These are phyloP conservation scores for Phytopythium boreale DNA, from an alignment of 352 stramenopile genomes.

Conservation along the genomic window DNA sequence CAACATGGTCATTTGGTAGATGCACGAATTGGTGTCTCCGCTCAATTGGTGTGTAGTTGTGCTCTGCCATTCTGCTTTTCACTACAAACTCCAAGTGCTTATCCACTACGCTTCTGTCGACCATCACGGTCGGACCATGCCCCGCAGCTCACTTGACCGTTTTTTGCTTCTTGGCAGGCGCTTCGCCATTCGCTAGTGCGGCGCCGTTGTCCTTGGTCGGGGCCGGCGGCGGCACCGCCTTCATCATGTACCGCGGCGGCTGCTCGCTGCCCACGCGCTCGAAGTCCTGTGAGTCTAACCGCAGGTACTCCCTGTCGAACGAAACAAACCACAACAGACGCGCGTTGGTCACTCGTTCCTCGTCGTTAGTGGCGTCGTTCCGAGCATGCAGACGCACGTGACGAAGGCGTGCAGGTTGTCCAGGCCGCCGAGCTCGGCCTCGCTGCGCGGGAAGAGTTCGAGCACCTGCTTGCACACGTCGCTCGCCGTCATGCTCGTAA, in stretches of 20 bases:
- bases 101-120: neutral
- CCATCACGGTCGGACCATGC: neutral
- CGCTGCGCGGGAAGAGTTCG: slow-evolving; percentile 68
- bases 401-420: slow-evolving; percentile 67
- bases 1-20: too few relatives aligned
- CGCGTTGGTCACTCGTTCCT: neutral
- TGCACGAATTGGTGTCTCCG: too few relatives aligned
- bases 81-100: too few relatives aligned
- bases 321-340: neutral
- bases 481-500: slow-evolving; percentile 46
- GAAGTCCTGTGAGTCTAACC: slow-evolving; percentile 32
- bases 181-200: slow-evolving; percentile 14
- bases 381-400: slow-evolving; percentile 30
- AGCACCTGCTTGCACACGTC: slow-evolving; percentile 74
- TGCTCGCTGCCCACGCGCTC: slow-evolving; percentile 15
- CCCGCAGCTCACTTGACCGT: neutral
- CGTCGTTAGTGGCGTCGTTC: neutral
- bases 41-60: too few relatives aligned
- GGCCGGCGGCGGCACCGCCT: slow-evolving; percentile 14
- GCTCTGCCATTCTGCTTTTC: too few relatives aligned
- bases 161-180: slow-evolving; percentile 40
- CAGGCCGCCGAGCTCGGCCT: slow-evolving; percentile 69
- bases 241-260: slow-evolving; percentile 35
- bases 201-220: neutral
- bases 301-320: slow-evolving; percentile 28